Evolutionary conservation across 306 rosid genomes (phyloP).

Genomic region (Astragalus membranaceus): DNA sequence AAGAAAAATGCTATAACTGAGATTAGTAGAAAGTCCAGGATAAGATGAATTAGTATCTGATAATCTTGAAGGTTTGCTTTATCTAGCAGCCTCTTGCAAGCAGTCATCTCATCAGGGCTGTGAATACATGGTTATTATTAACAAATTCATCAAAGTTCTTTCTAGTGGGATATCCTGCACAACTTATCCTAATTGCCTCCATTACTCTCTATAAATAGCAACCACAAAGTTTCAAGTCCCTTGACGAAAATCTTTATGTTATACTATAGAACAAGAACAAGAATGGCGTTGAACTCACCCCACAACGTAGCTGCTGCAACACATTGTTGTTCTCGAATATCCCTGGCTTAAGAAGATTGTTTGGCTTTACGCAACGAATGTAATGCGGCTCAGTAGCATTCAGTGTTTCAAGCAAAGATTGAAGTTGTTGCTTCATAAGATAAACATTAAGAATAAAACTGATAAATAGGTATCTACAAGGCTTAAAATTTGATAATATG

Average conservation of each 20-base stretch:
- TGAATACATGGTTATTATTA: constrained; percentile 12
- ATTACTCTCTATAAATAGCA: constrained; percentile 70
- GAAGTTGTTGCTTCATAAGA: constrained; percentile 71
- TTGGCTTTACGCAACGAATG: constrained; percentile 93
- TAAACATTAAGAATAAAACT: constrained; percentile 8
- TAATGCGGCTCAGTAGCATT: constrained; percentile 94
- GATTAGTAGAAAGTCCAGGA: not conserved
- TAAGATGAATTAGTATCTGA: constrained; percentile 51
- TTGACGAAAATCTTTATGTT: not conserved
- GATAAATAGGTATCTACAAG: not conserved
- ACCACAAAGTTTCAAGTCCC: constrained; percentile 16
- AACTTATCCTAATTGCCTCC: constrained; percentile 99
- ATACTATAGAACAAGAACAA: constrained; percentile 6
- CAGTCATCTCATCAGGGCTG: constrained; percentile 65
- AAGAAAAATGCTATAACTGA: not conserved
- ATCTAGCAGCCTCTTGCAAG: constrained; percentile 65
- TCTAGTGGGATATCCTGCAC: constrained; percentile 96
- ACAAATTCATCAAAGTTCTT: constrained; percentile 73
- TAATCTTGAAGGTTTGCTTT: constrained; percentile 61
- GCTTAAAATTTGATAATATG: not conserved
- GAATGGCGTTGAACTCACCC: constrained; percentile 51
- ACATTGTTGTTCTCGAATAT: constrained; percentile 77
- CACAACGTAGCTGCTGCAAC: constrained; percentile 85
- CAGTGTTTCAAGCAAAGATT: constrained; percentile 87
- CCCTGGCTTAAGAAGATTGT: constrained; percentile 79